These are phyloP conservation scores for Dichotomocladium elegans DNA, from an alignment of 371 early-diverging fungal genomes.

Conservation along the genomic window DNA sequence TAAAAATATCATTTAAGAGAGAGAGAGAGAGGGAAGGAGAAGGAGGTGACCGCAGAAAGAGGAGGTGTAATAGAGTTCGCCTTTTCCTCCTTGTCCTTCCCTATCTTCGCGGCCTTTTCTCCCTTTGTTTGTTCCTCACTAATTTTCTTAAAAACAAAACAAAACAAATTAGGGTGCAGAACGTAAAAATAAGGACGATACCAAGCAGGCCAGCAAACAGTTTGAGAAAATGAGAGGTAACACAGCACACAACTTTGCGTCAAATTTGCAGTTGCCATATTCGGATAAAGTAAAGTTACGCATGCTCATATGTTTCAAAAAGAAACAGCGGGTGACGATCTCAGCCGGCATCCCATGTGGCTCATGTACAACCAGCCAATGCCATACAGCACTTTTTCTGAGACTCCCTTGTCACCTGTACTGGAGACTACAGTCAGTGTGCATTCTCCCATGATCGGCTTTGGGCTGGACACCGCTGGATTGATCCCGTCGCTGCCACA, in stretches of 20 bases:
- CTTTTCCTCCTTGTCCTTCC: no score
- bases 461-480: not conserved
- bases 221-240: constrained; percentile 52
- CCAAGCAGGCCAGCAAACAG: constrained; percentile 51
- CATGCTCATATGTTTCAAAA: not conserved
- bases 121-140: no score
- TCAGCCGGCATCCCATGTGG: constrained; percentile 10
- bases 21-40: no score
- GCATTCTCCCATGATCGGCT: not conserved
- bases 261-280: no score
- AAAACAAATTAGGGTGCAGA: constrained; percentile 38
- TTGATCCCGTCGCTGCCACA: not conserved
- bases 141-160: no score
- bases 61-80: no score
- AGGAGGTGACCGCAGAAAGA: no score
- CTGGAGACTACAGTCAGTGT: not conserved
- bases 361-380: constrained; percentile 32
- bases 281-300: not conserved
- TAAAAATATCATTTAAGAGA: no score
- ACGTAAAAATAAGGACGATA: constrained; percentile 60
- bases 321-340: constrained; percentile 2
- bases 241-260: no score
- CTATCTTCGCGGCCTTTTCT: no score
- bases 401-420: constrained; percentile 14
- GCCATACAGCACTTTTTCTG: constrained; percentile 29